Evolutionary conservation across 805 yeast genomes (phyloP), one percentile per base, ranked within the genome.

Genomic region (Metschnikowia drakensbergensis): DNA sequence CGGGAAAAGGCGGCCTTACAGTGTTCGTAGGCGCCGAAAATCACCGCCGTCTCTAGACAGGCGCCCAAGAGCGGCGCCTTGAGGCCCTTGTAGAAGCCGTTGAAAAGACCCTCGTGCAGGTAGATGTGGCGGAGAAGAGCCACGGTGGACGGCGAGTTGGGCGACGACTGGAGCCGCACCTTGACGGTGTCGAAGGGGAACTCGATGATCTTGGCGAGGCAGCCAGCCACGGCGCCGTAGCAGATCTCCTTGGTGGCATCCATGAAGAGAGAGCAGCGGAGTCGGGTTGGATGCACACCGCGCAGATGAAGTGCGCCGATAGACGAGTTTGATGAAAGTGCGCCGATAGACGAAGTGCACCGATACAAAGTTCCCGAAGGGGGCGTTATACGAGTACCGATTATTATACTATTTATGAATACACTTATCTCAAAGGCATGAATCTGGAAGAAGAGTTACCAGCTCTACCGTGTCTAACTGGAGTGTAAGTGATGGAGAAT

Each of bases 391-490:
- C 17, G 17, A 17, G 17, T 17, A 17, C 17, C 17, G 17, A 28
- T 54, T 50, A 54, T 50, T 50, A 54, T 54, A 55, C 55, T 55
- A 55, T 55, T 40, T 47, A 47, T 51, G 54, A 41, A 22, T 23
- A 33, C 47, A 57, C 66, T 68, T 72, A 72, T 65, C 68, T 69
- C 67, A 72, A 71, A 75, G 91, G 90, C 71, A 83, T 82, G 84
- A 85, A 85, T 76, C 87, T 77, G 76, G 76, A 78, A 70, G 76
- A 86, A 77, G 77, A 86, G 80, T 80, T 79, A 84, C 91, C 96
- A 68, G 95, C 91, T 82, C 94, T 86, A 86, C 97, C 97, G 84
- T 95, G 99, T 84, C 96, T 89, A 75, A 92, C 97, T 74, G 99
- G 99, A 77, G 96, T 88, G 84, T 94, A 94, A 68, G 99, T 82